These are phyloP conservation scores for Zanthoxylum bungeanum DNA, from an alignment of 345 rosid genomes.

Conservation along the genomic window DNA sequence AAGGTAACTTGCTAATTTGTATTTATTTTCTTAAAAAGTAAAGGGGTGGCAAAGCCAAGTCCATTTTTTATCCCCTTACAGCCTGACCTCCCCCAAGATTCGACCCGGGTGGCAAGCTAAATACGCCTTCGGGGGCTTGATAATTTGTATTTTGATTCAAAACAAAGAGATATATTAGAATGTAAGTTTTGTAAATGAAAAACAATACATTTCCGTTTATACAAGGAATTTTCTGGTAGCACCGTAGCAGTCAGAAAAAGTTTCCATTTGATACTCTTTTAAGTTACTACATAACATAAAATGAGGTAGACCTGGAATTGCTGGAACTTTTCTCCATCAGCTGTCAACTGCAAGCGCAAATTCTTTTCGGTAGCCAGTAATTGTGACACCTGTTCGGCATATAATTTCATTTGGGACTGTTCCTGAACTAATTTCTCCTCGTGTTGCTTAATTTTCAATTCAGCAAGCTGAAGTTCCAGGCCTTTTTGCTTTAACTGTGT, in stretches of 20 bases:
- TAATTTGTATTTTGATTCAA: background rate
- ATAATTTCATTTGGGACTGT: slow-evolving; percentile 85
- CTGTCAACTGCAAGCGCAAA: slow-evolving; percentile 77
- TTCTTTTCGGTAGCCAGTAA: slow-evolving; percentile 81
- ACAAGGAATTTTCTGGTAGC: background rate
- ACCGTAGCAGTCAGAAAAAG: background rate
- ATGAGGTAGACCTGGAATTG: slow-evolving; percentile 72
- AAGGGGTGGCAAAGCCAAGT: no score
- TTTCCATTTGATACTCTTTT: background rate
- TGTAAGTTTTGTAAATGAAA: background rate
- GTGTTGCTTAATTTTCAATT: slow-evolving; percentile 71
- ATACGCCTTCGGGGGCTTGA: no score
- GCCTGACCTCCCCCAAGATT: no score
- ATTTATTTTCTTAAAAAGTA: no score
- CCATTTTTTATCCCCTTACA: no score
- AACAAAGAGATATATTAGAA: background rate
- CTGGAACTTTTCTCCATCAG: slow-evolving; percentile 94
- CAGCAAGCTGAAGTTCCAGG: slow-evolving; percentile 80
- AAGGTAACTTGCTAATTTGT: background rate
- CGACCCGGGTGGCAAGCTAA: no score
- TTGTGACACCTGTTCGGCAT: slow-evolving; percentile 87
- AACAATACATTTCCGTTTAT: background rate
- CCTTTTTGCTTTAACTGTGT: slow-evolving; percentile 80
- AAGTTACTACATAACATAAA: background rate
- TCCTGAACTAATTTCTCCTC: slow-evolving; percentile 82